A percentile compares a stretch with the other conserved stretches of the same genome.
These are phyloP conservation scores for Clonostachys solani DNA, from an alignment of 2,329 filamentous ascomycete species.

Conservation along the genomic window DNA sequence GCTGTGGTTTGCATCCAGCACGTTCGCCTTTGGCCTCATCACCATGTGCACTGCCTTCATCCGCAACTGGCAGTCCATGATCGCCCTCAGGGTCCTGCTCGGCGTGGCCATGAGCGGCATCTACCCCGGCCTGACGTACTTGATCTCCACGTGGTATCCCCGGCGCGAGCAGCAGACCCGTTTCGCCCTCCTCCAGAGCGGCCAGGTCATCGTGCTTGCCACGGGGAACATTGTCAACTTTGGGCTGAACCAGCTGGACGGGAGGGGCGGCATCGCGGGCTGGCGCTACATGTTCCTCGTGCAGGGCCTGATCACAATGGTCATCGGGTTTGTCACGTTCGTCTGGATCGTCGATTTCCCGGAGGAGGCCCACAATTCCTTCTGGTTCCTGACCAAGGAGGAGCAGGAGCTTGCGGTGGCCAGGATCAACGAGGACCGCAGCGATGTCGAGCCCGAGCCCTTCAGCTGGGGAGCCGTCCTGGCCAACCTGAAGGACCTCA, in stretches of 20 bases:
- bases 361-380: constrained; percentile 16
- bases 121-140: constrained; percentile 17
- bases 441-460: constrained; percentile 5
- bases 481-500: constrained; percentile 3
- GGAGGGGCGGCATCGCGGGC: constrained; percentile 32
- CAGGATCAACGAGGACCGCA: constrained; percentile 12
- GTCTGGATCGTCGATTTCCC: constrained; percentile 39
- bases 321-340: constrained; percentile 16
- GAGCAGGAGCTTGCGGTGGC: constrained; percentile 23
- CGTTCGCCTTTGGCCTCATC: constrained; percentile 9
- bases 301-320: constrained; percentile 26
- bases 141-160: constrained; percentile 21
- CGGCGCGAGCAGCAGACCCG: constrained; percentile 18
- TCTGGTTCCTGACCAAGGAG: constrained; percentile 28
- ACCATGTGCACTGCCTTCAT: constrained; percentile 41
- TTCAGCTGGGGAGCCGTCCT: constrained; percentile 5
- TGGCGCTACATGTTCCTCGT: constrained; percentile 44
- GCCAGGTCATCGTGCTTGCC: constrained; percentile 13
- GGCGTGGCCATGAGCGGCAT: constrained; percentile 25
- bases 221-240: constrained; percentile 11
- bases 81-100: constrained; percentile 36
- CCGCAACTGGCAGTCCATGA: constrained; percentile 29
- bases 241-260: constrained; percentile 28
- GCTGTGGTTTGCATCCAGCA: constrained; percentile 11
- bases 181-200: constrained; percentile 13